Evolutionary conservation across 306 rosid genomes (phyloP).

Genomic region (Cucurbita ficifolia): DNA sequence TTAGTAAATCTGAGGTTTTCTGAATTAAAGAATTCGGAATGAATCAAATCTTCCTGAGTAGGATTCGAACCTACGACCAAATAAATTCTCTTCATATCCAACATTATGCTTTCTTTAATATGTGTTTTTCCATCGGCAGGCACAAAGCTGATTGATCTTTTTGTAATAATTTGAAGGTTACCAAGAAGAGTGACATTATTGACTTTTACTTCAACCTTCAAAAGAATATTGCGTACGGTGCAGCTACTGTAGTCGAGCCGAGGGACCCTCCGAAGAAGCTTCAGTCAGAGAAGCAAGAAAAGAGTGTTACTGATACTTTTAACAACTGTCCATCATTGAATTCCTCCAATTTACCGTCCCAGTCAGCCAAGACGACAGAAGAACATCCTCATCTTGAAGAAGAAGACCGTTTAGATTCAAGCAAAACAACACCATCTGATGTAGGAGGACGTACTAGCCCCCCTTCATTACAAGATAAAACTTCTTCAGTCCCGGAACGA

Average conservation of each 20-base stretch:
- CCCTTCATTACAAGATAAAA: conserved; percentile 9
- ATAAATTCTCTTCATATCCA: not conserved
- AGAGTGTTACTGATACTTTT: conserved; percentile 10
- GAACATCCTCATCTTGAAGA: conserved; percentile 17
- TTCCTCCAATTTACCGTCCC: conserved; percentile 11
- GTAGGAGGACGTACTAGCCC: not conserved
- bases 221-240: conserved; percentile 76
- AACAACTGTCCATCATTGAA: conserved; percentile 10
- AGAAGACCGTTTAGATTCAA: conserved; percentile 19
- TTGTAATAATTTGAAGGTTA: conserved; percentile 34
- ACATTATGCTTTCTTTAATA: not conserved
- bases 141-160: conserved; percentile 5
- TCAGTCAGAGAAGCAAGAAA: conserved; percentile 23
- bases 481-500: conserved; percentile 7
- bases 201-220: conserved; percentile 70
- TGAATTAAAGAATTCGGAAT: too few species aligned
- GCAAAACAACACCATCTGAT: conserved; percentile 15
- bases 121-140: not conserved
- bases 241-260: conserved; percentile 16
- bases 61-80: too few species aligned
- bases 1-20: too few species aligned
- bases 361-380: conserved; percentile 16
- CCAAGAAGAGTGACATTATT: conserved; percentile 74
- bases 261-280: conserved; percentile 25
- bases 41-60: too few species aligned